Evolutionary conservation across 2,329 filamentous ascomycete genomes (phyloP), one percentile per base, ranked within the genome.

Genomic region (Mollisia scopiformis): DNA sequence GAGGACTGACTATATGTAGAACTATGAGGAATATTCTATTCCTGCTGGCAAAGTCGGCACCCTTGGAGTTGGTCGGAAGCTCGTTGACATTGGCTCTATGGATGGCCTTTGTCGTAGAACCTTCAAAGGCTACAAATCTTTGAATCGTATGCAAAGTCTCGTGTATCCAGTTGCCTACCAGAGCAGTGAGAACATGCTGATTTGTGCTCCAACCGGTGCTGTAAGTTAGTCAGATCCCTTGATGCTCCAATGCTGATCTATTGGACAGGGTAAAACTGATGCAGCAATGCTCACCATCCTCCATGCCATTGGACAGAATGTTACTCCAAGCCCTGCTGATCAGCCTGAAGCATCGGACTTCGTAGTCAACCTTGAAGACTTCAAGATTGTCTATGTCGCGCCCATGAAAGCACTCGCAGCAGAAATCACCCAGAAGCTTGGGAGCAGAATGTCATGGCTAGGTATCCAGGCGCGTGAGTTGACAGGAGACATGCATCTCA

Each of bases 331-430:
- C 67, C 94, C 93, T 0, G 82, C 89, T 10, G 91, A 96, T 59
- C 81, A 92, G 41, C 86, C 86, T 0, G 79, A 87, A 57, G 87
- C 90, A 0, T 88, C 83, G 0, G 90, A 97, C 39, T 97, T 97
- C 72, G 85, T 84, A 1, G 91, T 97, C n/a, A 84, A 90, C 60
- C 79, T 87, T 0, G 90, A 96, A 55, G 92, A 96, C 69, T 97
- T 98, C 83, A 98, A 99, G 77, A 94, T 99, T 69, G 93, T 99
- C 59, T 99, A 99, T 69, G 95, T 99, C 41, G 95, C 96, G 1
- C 96, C 95, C 0, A 99, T 99, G 96, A 99, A 99, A 76, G 96
- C 95, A 0, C 81, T 99, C 19, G 96, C 96, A 4, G 95, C 96
- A 7, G 95, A 99, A 77, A 90, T 99, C 41, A 98, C 95, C 0